Evolutionary conservation across 2,329 filamentous ascomycete species (phyloP).

Genomic region (Scolecobasidium constrictum): DNA sequence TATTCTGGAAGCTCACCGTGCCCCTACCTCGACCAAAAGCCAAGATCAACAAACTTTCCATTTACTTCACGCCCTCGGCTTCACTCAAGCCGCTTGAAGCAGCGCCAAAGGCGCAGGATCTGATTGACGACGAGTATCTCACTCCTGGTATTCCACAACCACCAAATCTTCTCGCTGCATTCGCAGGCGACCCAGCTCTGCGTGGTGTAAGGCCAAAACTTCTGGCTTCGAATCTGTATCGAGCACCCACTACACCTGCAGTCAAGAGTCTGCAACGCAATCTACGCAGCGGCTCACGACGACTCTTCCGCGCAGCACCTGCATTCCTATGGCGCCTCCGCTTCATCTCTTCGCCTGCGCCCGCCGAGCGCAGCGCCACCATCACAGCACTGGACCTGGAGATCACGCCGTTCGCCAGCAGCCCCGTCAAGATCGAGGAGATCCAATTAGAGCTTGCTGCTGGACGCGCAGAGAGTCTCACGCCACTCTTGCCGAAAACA

Average conservation of each 20-base stretch:
- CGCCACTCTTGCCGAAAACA: conserved; percentile 42
- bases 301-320: conserved; percentile 54
- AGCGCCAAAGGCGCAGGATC: conserved; percentile 31
- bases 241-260: conserved; percentile 53
- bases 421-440: conserved; percentile 50
- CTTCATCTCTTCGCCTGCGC: conserved; percentile 56
- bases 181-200: conserved; percentile 54
- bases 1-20: conserved; percentile 28
- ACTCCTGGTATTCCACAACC: conserved; percentile 58
- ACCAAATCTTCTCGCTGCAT: conserved; percentile 67
- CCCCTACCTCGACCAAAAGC: conserved; percentile 38
- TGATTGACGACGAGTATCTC: conserved; percentile 50
- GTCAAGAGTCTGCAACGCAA: conserved; percentile 50
- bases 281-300: conserved; percentile 51
- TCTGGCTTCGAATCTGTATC: conserved; percentile 63
- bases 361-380: conserved; percentile 39
- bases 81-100: conserved; percentile 43
- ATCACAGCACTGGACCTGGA: conserved; percentile 65
- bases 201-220: conserved; percentile 53
- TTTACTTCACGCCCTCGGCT: conserved; percentile 48
- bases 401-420: conserved; percentile 59
- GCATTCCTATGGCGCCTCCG: conserved; percentile 62
- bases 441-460: conserved; percentile 48
- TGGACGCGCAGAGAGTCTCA: conserved; percentile 49
- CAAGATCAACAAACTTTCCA: conserved; percentile 53